Conservation (phyloP, 1,284 basidiomycete genomes). For the Marasmius oreades region DNA sequence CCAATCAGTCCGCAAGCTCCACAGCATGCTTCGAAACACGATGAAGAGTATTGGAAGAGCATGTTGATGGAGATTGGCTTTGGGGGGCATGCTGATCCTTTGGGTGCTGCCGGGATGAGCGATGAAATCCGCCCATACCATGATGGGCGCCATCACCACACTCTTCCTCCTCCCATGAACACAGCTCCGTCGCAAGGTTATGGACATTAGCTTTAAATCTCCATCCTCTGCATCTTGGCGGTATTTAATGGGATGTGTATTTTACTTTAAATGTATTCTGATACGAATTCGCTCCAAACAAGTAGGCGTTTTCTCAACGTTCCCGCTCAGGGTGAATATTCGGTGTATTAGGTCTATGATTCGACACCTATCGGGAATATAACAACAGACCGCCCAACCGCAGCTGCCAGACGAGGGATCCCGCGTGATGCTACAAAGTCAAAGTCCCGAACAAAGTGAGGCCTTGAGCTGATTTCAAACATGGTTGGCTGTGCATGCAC, state of each 20-base stretch:
- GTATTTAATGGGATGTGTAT: neutral
- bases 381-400: slow-evolving; percentile 52
- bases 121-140: slow-evolving; percentile 8
- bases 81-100: slow-evolving; percentile 37
- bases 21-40: slow-evolving; percentile 44
- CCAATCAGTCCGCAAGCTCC: slow-evolving; percentile 31
- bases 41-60: slow-evolving; percentile 63
- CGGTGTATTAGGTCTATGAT: slow-evolving; percentile 20
- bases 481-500: slow-evolving; percentile 58
- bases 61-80: slow-evolving; percentile 71
- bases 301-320: neutral
- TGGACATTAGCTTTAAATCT: neutral
- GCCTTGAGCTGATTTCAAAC: slow-evolving; percentile 54
- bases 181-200: neutral
- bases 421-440: slow-evolving; percentile 63
- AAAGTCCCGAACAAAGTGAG: slow-evolving; percentile 66
- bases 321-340: neutral
- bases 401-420: slow-evolving; percentile 63
- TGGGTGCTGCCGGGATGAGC: slow-evolving; percentile 14
- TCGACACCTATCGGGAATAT: slow-evolving; percentile 51
- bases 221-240: neutral
- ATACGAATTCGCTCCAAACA: neutral
- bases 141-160: slow-evolving; percentile 13
- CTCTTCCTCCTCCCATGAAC: neutral
- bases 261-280: neutral